Conservation (phyloP, 441 rosid genomes). For the Mallotus japonicus region DNA sequence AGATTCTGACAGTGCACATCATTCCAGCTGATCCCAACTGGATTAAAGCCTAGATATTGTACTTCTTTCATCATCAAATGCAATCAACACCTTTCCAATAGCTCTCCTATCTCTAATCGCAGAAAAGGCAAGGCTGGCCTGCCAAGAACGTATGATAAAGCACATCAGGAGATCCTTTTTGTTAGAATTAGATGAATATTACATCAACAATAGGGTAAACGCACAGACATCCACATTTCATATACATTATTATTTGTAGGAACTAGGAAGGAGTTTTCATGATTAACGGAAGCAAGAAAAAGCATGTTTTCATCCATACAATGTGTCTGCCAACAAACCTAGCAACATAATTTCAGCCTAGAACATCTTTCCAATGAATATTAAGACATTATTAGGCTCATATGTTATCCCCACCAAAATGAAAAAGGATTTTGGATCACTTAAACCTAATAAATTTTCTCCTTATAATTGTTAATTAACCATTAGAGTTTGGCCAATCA, state of each 20-base stretch:
- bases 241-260: background rate
- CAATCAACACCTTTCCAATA: conserved; percentile 83
- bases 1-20: conserved; percentile 10
- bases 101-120: conserved; percentile 82
- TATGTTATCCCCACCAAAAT: background rate
- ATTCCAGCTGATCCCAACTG: conserved; percentile 6
- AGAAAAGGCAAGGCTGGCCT: conserved; percentile 81
- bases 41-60: conserved; percentile 62
- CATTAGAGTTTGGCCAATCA: background rate
- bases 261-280: background rate
- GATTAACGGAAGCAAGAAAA: background rate
- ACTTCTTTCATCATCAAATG: conserved; percentile 39
- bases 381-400: background rate
- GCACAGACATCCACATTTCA: background rate
- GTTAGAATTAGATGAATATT: background rate
- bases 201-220: background rate
- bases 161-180: background rate
- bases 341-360: background rate
- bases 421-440: background rate
- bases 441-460: background rate
- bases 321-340: background rate
- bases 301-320: background rate
- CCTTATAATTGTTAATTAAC: background rate
- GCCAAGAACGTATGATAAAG: conserved; percentile 24
- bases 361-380: background rate